Evolutionary conservation across 257 asterid species (phyloP).

Genomic region (Solanum rostratum): DNA sequence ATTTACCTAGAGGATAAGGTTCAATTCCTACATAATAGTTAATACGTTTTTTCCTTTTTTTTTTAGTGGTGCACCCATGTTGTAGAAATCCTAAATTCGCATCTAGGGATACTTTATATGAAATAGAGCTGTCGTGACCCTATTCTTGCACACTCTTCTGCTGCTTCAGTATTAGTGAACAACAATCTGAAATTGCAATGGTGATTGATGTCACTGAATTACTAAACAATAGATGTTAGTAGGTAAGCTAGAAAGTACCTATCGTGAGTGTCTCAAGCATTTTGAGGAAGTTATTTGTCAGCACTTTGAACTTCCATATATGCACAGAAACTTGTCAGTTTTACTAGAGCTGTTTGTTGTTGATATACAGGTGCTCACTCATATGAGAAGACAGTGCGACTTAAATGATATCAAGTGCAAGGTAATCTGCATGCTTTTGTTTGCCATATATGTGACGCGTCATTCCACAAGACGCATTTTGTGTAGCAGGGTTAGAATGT

Average conservation of each 20-base stretch:
- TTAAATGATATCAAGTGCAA: slow-evolving; percentile 55
- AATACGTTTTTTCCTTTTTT: no score
- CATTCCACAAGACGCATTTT: not conserved
- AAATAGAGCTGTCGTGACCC: not conserved
- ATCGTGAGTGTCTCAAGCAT: not conserved
- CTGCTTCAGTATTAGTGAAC: not conserved
- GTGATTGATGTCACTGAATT: not conserved
- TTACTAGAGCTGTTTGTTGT: not conserved
- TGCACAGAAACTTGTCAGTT: not conserved
- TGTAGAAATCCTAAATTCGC: no score
- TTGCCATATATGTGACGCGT: not conserved
- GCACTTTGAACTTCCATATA: not conserved
- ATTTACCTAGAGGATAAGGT: no score
- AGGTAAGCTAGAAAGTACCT: not conserved
- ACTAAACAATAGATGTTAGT: not conserved
- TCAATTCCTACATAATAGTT: no score
- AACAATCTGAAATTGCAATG: not conserved
- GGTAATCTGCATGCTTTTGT: slow-evolving; percentile 23
- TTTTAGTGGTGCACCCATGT: no score
- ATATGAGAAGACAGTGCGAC: slow-evolving; percentile 59
- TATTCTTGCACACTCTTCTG: not conserved
- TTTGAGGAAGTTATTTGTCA: not conserved
- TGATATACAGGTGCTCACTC: slow-evolving; percentile 58
- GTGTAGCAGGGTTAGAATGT: not conserved
- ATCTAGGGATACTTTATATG: not conserved